Percentiles rank a stretch among this genome's conserved stretches.
Conservation (phyloP, 1,284 basidiomycete species). For the Cryptococcus neoformans region DNA sequence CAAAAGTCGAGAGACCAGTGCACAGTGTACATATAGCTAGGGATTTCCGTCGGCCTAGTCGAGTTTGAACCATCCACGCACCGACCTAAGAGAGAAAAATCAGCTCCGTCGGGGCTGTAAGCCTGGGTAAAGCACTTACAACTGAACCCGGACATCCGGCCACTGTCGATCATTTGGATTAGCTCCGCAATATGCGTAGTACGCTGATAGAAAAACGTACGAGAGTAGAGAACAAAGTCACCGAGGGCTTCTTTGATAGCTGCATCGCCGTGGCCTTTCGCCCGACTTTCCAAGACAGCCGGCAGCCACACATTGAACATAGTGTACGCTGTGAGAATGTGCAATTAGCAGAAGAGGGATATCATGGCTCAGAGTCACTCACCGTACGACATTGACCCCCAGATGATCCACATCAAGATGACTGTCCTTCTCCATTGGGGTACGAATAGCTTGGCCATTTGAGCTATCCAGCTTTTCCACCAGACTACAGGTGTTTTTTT, state of each 20-base stretch:
- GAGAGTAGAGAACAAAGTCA: conserved; percentile 64
- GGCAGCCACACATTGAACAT: conserved; percentile 98
- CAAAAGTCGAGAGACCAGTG: conserved; percentile 73
- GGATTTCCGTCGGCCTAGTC: conserved; percentile 69
- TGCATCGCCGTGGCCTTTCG: conserved; percentile 49
- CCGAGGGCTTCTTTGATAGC: conserved; percentile 65
- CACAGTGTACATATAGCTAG: conserved; percentile 75
- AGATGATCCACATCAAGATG: conserved; percentile 75
- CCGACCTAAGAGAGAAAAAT: conserved; percentile 60
- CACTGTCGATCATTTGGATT: conserved; percentile 34
- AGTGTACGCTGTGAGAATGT: conserved; percentile 63
- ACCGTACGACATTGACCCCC: conserved; percentile 80
- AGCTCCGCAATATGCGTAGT: too few species aligned
- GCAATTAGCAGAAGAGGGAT: neutral
- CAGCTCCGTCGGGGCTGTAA: neutral
- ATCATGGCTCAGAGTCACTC: conserved; percentile 35
- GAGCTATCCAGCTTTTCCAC: conserved; percentile 58
- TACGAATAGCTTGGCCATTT: conserved; percentile 70
- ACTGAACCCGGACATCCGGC: conserved; percentile 85
- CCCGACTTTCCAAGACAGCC: conserved; percentile 64
- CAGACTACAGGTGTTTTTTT: conserved; percentile 8
- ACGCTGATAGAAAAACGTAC: conserved; percentile 8
- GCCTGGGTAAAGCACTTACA: conserved; percentile 52
- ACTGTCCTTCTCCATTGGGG: conserved; percentile 82
- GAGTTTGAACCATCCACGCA: conserved; percentile 79